Percentiles rank a stretch among this genome's conserved stretches.
These are phyloP conservation scores for Backusella westeae DNA, from an alignment of 192 early-diverging fungal species.

Conservation along the genomic window DNA sequence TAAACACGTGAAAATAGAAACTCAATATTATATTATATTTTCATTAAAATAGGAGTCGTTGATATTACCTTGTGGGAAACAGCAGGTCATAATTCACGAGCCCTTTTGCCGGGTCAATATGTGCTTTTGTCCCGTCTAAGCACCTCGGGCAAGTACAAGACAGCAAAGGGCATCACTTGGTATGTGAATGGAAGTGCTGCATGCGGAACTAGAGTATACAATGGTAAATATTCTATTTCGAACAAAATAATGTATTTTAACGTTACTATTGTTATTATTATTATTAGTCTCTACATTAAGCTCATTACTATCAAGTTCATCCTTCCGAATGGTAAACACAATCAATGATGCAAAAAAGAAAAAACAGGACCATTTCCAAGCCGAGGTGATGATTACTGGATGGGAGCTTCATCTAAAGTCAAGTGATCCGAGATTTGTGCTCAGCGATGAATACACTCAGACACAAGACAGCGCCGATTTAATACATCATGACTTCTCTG, in stretches of 20 bases:
- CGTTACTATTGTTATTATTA: too few relatives aligned
- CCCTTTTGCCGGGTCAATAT: slow-evolving; percentile 15
- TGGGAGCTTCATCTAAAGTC: slow-evolving; percentile 19
- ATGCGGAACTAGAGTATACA: slow-evolving; percentile 20
- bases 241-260: too few relatives aligned
- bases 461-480: neutral
- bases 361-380: slow-evolving; percentile 18
- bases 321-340: neutral
- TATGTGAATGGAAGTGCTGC: slow-evolving; percentile 28
- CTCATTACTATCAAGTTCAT: slow-evolving; percentile 9
- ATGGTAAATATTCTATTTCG: slow-evolving; percentile 12
- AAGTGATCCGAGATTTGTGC: neutral
- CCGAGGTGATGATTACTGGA: slow-evolving; percentile 8
- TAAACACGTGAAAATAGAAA: slow-evolving; percentile 14
- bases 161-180: slow-evolving; percentile 9
- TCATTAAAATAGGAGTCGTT: slow-evolving; percentile 3
- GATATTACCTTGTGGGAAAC: slow-evolving; percentile 32
- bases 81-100: slow-evolving; percentile 14
- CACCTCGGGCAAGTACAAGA: slow-evolving; percentile 9
- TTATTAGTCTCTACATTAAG: slow-evolving; percentile 15
- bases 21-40: neutral
- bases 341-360: neutral
- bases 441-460: neutral
- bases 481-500: neutral
- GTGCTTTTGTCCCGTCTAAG: slow-evolving; percentile 13